These are phyloP conservation scores for Xylariales sp. DNA, from an alignment of 2,329 filamentous ascomycete species.

Conservation along the genomic window DNA sequence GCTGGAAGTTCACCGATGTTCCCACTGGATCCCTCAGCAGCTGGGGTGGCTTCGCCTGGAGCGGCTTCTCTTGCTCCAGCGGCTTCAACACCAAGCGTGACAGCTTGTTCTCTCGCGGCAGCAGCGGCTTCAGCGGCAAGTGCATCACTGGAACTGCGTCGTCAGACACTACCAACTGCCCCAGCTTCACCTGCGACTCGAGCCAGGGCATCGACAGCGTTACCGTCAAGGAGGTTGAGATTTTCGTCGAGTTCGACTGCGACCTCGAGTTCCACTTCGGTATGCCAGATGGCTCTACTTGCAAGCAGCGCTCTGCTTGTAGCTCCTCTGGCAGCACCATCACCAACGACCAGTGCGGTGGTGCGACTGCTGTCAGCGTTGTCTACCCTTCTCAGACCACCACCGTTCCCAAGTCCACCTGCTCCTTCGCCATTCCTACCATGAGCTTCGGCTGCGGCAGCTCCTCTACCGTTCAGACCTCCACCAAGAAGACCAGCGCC, in stretches of 20 bases:
- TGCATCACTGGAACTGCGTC: constrained; percentile 54
- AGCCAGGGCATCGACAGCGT: constrained; percentile 51
- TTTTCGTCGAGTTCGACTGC: constrained; percentile 70
- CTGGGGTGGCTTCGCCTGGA: constrained; percentile 72
- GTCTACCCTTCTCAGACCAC: constrained; percentile 56
- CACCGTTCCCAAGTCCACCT: constrained; percentile 52
- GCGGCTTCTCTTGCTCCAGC: constrained; percentile 65
- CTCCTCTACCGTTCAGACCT: constrained; percentile 26
- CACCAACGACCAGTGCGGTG: constrained; percentile 86
- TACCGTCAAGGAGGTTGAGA: constrained; percentile 70
- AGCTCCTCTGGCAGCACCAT: constrained; percentile 63
- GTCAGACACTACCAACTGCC: constrained; percentile 40
- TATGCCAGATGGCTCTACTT: constrained; percentile 77
- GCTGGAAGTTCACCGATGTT: constrained; percentile 70
- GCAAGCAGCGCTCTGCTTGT: constrained; percentile 74
- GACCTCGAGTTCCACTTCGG: constrained; percentile 82
- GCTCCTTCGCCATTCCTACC: constrained; percentile 68
- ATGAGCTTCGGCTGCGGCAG: constrained; percentile 70
- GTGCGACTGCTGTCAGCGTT: constrained; percentile 77
- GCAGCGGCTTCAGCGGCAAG: constrained; percentile 48
- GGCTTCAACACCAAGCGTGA: constrained; percentile 56
- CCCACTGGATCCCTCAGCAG: constrained; percentile 52
- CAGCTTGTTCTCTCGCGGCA: constrained; percentile 43
- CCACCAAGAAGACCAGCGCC: constrained; percentile 19
- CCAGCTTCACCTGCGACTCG: constrained; percentile 52